Evolutionary conservation across 768 basidiomycete species (phyloP).

Genomic region (Favolaschia claudopus): DNA sequence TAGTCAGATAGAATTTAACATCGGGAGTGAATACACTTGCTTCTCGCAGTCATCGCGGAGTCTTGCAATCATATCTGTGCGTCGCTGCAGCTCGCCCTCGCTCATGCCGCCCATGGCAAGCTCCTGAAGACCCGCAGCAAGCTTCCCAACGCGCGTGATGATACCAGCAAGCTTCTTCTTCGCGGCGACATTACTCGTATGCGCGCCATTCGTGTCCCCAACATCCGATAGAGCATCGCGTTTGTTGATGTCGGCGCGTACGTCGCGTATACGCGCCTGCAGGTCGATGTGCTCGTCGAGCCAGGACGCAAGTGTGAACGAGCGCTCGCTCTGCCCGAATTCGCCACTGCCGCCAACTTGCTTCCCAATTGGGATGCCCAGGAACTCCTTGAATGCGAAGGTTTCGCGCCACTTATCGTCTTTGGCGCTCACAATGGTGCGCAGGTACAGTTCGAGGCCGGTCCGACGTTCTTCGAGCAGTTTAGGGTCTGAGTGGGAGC

Average conservation of each 20-base stretch:
- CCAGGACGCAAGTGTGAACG: constrained; percentile 85
- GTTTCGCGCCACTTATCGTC: constrained; percentile 85
- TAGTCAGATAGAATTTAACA: not conserved
- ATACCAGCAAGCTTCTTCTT: constrained; percentile 85
- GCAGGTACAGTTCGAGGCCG: constrained; percentile 85
- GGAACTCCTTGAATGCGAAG: constrained; percentile 84
- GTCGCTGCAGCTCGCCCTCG: constrained; percentile 90
- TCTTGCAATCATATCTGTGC: constrained; percentile 88
- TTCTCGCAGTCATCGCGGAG: constrained; percentile 93
- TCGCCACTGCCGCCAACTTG: no score
- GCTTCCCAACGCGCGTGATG: constrained; percentile 73
- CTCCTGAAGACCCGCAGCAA: constrained; percentile 73
- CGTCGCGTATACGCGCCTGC: constrained; percentile 76
- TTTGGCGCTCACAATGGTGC: constrained; percentile 83
- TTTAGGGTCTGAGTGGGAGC: constrained; percentile 62
- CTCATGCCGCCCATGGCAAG: constrained; percentile 77
- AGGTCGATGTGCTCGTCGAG: constrained; percentile 87
- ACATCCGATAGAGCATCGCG: constrained; percentile 84
- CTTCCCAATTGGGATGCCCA: constrained; percentile 79
- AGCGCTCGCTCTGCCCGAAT: constrained; percentile 36
- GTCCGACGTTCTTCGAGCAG: constrained; percentile 78
- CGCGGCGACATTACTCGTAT: constrained; percentile 82
- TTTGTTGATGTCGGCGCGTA: constrained; percentile 87
- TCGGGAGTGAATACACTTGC: not conserved
- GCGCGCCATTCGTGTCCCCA: constrained; percentile 76